Evolutionary conservation across 257 asterid species (phyloP).

Genomic region (Rhazya stricta): DNA sequence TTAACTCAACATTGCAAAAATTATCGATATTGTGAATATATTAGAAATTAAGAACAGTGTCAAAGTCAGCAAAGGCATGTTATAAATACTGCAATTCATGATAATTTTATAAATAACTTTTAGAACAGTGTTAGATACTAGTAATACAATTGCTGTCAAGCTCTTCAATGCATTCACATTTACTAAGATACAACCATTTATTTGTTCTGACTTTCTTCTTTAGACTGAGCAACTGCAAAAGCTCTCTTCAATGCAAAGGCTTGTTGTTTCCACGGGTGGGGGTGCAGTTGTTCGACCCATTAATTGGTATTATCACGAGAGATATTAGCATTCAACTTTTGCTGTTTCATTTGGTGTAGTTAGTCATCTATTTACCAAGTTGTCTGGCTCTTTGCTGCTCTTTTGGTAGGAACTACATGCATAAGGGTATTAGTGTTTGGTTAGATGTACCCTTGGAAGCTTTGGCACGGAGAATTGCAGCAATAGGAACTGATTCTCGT

Average conservation of each 20-base stretch:
- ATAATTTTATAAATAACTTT: neutral
- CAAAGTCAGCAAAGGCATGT: neutral
- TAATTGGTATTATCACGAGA: conserved; percentile 60
- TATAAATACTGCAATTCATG: neutral
- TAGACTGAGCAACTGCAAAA: conserved; percentile 68
- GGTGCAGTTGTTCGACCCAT: conserved; percentile 88
- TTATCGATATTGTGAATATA: neutral
- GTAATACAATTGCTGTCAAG: neutral
- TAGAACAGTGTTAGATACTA: neutral
- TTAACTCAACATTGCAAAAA: neutral
- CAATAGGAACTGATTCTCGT: conserved; percentile 73
- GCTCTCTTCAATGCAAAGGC: conserved; percentile 59
- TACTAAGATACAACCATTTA: neutral
- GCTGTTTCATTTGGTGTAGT: neutral
- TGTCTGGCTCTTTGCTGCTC: conserved; percentile 16
- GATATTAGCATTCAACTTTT: neutral
- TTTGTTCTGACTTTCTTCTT: conserved; percentile 15
- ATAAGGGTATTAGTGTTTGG: conserved; percentile 82
- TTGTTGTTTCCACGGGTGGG: conserved; percentile 92
- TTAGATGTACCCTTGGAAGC: conserved; percentile 88
- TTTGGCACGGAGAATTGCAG: conserved; percentile 72
- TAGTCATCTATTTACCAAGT: neutral
- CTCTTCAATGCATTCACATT: neutral
- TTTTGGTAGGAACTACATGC: conserved; percentile 71
- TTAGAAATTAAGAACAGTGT: neutral